Conservation (phyloP, 2,329 filamentous ascomycete species). For the Xylariaceae sp. region DNA sequence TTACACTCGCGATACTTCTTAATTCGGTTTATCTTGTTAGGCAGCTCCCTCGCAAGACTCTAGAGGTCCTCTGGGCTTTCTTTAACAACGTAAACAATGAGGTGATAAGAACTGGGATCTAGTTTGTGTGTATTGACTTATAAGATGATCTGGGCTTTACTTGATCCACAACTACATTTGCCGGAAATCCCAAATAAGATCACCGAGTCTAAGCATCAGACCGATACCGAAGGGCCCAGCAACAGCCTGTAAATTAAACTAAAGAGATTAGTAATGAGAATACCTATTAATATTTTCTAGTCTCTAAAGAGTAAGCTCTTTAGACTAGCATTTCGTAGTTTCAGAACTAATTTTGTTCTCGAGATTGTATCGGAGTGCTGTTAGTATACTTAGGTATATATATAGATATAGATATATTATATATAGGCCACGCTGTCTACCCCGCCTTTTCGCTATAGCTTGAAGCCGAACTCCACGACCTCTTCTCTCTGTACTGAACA, state of each 20-base stretch:
- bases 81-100: background rate
- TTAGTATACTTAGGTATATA: background rate
- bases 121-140: background rate
- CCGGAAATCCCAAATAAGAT: too few relatives aligned
- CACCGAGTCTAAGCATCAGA: background rate
- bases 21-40: too few relatives aligned
- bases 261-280: too few relatives aligned
- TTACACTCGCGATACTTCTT: too few relatives aligned
- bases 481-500: background rate
- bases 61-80: too few relatives aligned
- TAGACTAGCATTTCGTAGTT: constrained; percentile 2
- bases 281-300: constrained; percentile 2
- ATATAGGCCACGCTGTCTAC: constrained; percentile 8
- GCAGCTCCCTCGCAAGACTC: too few relatives aligned
- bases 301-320: constrained; percentile 21
- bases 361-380: too few relatives aligned
- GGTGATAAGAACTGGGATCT: constrained; percentile 9
- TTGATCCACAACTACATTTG: too few relatives aligned
- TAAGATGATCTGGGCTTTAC: too few relatives aligned
- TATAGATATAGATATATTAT: background rate
- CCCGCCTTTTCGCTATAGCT: constrained; percentile 16
- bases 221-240: too few relatives aligned
- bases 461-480: constrained; percentile 1
- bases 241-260: too few relatives aligned
- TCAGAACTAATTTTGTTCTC: background rate